Conservation (phyloP, 176 grass and related monocot genomes). For the Aechmea fasciata region DNA sequence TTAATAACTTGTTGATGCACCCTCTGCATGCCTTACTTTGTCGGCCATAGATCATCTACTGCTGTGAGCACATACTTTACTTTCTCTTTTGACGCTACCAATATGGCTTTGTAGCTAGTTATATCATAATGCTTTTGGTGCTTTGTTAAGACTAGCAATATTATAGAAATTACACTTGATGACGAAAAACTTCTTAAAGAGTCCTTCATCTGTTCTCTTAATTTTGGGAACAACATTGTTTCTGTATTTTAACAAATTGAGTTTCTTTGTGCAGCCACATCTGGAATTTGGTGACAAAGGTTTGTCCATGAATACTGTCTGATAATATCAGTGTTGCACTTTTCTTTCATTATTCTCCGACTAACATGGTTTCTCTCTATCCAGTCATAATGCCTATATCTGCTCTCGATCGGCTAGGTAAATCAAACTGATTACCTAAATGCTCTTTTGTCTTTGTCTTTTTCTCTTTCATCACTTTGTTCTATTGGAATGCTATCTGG, state of each 20-base stretch:
- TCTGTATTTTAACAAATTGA: slow-evolving; percentile 1
- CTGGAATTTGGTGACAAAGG: slow-evolving; percentile 82
- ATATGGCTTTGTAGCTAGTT: too few species aligned
- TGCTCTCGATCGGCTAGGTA: slow-evolving; percentile 86
- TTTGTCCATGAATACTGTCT: slow-evolving; percentile 1
- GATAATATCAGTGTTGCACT: not conserved
- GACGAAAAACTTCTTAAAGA: not conserved
- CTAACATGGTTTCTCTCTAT: slow-evolving; percentile 20
- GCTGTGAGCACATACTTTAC: too few species aligned
- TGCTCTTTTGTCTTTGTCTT: not conserved
- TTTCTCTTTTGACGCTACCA: too few species aligned
- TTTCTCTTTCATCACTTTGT: not conserved
- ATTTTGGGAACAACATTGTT: slow-evolving; percentile 20
- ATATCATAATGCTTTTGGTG: too few species aligned
- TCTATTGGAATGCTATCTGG: slow-evolving; percentile 6
- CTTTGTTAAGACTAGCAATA: too few species aligned
- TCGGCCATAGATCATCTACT: too few species aligned
- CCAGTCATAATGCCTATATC: slow-evolving; percentile 86
- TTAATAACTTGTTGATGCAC: too few species aligned
- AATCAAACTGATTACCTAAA: slow-evolving; percentile 6
- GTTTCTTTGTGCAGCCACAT: slow-evolving; percentile 50
- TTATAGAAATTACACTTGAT: not conserved
- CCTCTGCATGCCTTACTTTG: too few species aligned
- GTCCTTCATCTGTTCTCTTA: too few species aligned
- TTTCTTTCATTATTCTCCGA: slow-evolving; percentile 11